Percentiles rank a stretch among this genome's conserved stretches.
Evolutionary conservation across 179 eudicot genomes (phyloP).

Genomic region (Dionaea muscipula): DNA sequence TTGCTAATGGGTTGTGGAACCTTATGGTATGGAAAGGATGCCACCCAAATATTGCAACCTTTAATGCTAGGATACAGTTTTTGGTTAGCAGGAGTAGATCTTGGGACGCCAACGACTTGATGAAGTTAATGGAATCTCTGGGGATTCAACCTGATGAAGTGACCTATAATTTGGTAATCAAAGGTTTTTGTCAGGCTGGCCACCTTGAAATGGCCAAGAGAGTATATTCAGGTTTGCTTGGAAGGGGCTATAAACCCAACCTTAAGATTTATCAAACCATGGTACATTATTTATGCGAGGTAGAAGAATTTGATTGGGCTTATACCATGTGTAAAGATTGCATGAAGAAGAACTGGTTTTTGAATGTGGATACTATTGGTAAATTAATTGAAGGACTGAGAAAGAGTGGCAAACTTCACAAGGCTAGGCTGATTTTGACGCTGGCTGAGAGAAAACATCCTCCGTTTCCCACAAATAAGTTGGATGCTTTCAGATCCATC

Average conservation of each 20-base stretch:
- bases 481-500: conserved; percentile 35
- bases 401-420: conserved; percentile 35
- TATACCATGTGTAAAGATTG: conserved; percentile 59
- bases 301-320: conserved; percentile 48
- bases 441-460: conserved; percentile 41
- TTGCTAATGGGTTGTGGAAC: conserved; percentile 85
- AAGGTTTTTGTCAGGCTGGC: conserved; percentile 65
- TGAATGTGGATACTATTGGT: conserved; percentile 46
- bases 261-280: conserved; percentile 64
- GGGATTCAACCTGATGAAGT: conserved; percentile 55
- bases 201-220: conserved; percentile 56
- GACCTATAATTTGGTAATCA: conserved; percentile 73
- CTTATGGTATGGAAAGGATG: conserved; percentile 65
- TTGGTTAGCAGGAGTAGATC: conserved; percentile 51
- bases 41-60: conserved; percentile 62
- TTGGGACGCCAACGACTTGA: conserved; percentile 62
- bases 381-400: conserved; percentile 47
- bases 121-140: conserved; percentile 35
- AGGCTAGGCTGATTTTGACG: conserved; percentile 37
- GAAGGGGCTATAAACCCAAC: conserved; percentile 50
- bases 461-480: conserved; percentile 29
- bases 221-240: conserved; percentile 51
- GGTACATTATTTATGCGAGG: conserved; percentile 65
- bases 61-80: conserved; percentile 73
- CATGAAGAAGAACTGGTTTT: conserved; percentile 46